Percentiles rank a stretch among this genome's conserved stretches.
Evolutionary conservation across 495 filamentous ascomycete species (phyloP).

Genomic region (Penicillium ochrochloron): DNA sequence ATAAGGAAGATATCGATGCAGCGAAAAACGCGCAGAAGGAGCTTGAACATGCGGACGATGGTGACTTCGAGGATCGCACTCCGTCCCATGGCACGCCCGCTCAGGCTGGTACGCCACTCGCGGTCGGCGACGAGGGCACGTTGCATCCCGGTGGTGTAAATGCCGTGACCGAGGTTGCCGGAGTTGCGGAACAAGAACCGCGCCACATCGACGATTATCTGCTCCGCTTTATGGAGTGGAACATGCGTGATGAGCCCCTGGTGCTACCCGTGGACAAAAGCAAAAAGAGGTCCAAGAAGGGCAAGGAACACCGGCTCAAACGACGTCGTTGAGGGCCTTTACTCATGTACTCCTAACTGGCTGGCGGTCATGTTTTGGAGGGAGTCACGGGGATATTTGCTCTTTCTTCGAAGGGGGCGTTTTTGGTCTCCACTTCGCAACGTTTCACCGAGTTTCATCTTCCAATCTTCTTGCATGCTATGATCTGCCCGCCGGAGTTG

Average conservation of each 20-base stretch:
- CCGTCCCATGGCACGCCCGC: constrained; percentile 48
- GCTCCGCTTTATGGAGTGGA: constrained; percentile 74
- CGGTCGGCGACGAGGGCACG: constrained; percentile 24
- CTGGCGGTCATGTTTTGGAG: neutral
- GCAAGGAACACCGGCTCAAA: constrained; percentile 65
- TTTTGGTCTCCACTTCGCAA: neutral
- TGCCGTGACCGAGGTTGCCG: constrained; percentile 36
- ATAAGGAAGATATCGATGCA: constrained; percentile 86
- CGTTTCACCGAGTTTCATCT: constrained; percentile 8
- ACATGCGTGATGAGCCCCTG: constrained; percentile 77
- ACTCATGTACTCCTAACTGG: neutral
- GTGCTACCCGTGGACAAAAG: constrained; percentile 81
- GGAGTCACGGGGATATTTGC: neutral
- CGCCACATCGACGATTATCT: constrained; percentile 86
- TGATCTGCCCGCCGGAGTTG: constrained; percentile 6
- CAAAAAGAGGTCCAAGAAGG: constrained; percentile 76
- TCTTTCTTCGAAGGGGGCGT: neutral
- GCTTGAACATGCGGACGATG: constrained; percentile 81
- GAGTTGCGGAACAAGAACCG: constrained; percentile 39
- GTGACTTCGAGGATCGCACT: constrained; percentile 83
- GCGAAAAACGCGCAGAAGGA: constrained; percentile 89
- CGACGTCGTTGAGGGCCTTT: constrained; percentile 38
- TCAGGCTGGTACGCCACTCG: constrained; percentile 38
- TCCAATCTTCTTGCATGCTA: neutral
- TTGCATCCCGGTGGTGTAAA: constrained; percentile 8